Evolutionary conservation across 148 eudicot species (phyloP), one percentile per base, ranked within the genome.

Genomic region (Fagopyrum esculentum): DNA sequence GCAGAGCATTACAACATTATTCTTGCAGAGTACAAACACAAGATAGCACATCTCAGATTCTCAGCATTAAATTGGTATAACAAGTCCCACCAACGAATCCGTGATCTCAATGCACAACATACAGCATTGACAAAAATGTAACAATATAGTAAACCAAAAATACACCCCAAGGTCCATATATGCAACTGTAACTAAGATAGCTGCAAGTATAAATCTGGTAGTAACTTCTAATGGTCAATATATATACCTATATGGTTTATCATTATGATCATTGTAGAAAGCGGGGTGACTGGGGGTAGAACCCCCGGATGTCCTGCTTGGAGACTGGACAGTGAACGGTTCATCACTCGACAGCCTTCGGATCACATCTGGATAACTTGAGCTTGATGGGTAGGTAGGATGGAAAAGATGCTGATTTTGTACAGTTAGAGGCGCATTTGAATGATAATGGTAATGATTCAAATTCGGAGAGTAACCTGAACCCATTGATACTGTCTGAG

Each of bases 191-290:
- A 49, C 2, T 9, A 6, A 49, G 52, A 49, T 49, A 12, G 11
- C 52, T 8, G 12, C 11, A 49, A 49, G 12, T 49, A 49, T 49
- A 11, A 49, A 49, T 49, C 40, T 35, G 40, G 40, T 2, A 35
- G 40, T 35, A 2, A 17, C 19, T 35, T 66, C 46, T 46, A 66
- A 13, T 66, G 71, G 71, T 63, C 13, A 46, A 1, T 61, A 80
- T 78, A 84, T 78, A 72, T 84, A 83, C 81, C 71, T 66, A 76
- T 83, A 40, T 43, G 83, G 84, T 77, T 81, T 74, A 49, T 59
- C 16, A 75, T 80, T 75, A 35, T 35, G 2, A 70, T 79, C 77
- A 66, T 81, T 60, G 15, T 82, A 74, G n/a, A 69, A 71, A 45
- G 78, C 77, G 74, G 71, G 72, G 86, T 77, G 51, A 71, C 15